phyloP scores from a whole-genome alignment of 2,329 filamentous ascomycete species.

The Colletotrichum scovillei region DNA sequence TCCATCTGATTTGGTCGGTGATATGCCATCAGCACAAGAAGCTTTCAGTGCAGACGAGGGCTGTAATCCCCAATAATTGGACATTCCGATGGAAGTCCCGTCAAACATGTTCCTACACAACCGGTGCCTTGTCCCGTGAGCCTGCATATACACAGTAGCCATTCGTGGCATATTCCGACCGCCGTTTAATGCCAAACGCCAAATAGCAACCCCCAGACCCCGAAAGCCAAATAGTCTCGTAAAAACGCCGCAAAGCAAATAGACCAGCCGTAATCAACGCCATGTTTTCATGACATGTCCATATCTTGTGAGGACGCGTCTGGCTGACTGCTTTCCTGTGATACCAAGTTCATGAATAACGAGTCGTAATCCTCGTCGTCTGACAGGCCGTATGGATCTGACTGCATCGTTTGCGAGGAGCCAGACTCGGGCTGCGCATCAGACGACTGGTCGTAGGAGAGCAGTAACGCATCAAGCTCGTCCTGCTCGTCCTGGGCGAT shows the following conservation, averaged over 20 bases:
- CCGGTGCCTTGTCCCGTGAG: background rate
- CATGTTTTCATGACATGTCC: constrained; percentile 55
- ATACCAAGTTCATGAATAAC: constrained; percentile 73
- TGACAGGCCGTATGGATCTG: constrained; percentile 44
- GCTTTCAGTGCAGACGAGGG: constrained; percentile 71
- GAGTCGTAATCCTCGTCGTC: constrained; percentile 73
- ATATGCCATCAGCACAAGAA: constrained; percentile 87
- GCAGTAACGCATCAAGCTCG: constrained; percentile 68
- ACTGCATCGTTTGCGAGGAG: constrained; percentile 45
- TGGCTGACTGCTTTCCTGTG: constrained; percentile 50
- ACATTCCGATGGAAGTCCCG: constrained; percentile 31
- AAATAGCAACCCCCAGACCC: background rate
- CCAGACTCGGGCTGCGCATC: constrained; percentile 40
- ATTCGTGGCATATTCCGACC: constrained; percentile 5
- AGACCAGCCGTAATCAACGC: background rate
- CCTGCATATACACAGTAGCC: constrained; percentile 9
- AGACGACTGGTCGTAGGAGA: constrained; percentile 53
- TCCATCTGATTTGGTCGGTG: constrained; percentile 89
- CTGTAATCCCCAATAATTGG: constrained; percentile 69
- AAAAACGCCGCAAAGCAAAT: constrained; percentile 20
- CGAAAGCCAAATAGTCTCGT: background rate
- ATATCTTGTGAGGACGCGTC: constrained; percentile 52
- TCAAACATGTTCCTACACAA: constrained; percentile 41
- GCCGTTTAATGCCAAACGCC: background rate
- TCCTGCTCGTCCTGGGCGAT: constrained; percentile 63